phyloP scores from a whole-genome alignment of 2,329 filamentous ascomycete genomes.

The Venturia pyrina region DNA sequence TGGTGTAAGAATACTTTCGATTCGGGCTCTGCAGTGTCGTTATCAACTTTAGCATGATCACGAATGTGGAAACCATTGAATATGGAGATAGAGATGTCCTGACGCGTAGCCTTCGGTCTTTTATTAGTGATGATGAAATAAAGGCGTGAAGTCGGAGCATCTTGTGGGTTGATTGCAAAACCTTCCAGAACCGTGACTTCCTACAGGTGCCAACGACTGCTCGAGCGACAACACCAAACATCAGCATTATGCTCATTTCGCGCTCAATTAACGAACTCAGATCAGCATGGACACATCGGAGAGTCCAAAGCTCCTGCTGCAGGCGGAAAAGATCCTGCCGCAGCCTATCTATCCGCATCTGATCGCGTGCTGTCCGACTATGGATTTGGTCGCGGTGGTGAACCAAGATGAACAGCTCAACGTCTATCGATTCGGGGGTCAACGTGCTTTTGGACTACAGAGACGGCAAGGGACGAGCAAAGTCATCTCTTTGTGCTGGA shows the following conservation, averaged over 20 bases:
- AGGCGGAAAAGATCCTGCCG: slow-evolving; percentile 32
- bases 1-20: too few species aligned
- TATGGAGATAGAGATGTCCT: background rate
- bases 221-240: background rate
- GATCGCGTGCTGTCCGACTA: slow-evolving; percentile 69
- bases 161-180: background rate
- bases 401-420: slow-evolving; percentile 58
- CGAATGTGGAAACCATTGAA: background rate
- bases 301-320: slow-evolving; percentile 21
- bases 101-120: background rate
- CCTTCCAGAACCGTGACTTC: too few species aligned
- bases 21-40: too few species aligned
- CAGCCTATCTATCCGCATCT: slow-evolving; percentile 28
- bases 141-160: background rate
- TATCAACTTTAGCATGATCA: background rate
- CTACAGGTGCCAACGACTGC: background rate
- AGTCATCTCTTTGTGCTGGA: slow-evolving; percentile 34
- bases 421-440: slow-evolving; percentile 69
- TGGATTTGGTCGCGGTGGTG: slow-evolving; percentile 72
- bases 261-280: background rate
- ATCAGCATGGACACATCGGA: slow-evolving; percentile 7
- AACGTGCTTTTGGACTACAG: slow-evolving; percentile 50
- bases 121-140: background rate
- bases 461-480: slow-evolving; percentile 25
- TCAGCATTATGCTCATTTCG: background rate